Conservation (phyloP, 1,284 basidiomycete species). For the Melampsora occidentalis region DNA sequence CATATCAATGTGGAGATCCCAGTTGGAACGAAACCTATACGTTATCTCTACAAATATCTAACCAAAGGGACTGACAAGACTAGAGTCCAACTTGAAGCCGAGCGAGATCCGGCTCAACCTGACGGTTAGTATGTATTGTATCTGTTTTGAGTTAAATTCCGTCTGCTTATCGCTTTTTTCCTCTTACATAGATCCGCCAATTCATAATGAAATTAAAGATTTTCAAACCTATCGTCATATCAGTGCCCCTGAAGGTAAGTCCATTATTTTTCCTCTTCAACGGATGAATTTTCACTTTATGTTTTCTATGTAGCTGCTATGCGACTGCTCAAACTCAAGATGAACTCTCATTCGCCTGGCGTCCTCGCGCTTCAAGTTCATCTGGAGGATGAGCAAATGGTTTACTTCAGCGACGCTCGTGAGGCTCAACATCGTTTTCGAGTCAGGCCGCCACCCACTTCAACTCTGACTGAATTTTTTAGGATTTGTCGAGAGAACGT, state of each 20-base stretch:
- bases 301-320: conserved; percentile 51
- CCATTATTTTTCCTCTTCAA: conserved; percentile 49
- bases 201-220: neutral
- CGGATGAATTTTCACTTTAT: conserved; percentile 46
- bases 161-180: no score
- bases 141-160: conserved; percentile 43
- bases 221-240: conserved; percentile 8
- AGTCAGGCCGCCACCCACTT: no score
- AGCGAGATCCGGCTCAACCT: conserved; percentile 55
- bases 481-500: no score
- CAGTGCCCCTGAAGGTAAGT: conserved; percentile 16
- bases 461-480: no score
- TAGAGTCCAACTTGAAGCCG: conserved; percentile 47
- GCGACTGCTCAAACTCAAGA: conserved; percentile 54
- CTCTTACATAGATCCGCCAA: no score
- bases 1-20: conserved; percentile 60
- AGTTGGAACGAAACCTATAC: conserved; percentile 53
- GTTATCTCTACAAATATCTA: conserved; percentile 60
- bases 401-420: no score
- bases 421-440: no score
- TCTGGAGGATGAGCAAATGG: no score
- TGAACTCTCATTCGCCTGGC: no score
- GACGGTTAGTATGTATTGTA: conserved; percentile 52
- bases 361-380: no score
- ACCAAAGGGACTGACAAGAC: conserved; percentile 58